Evolutionary conservation across 2,329 filamentous ascomycete genomes (phyloP), one percentile per base, ranked within the genome.

Genomic region (Beauveria sp.): DNA sequence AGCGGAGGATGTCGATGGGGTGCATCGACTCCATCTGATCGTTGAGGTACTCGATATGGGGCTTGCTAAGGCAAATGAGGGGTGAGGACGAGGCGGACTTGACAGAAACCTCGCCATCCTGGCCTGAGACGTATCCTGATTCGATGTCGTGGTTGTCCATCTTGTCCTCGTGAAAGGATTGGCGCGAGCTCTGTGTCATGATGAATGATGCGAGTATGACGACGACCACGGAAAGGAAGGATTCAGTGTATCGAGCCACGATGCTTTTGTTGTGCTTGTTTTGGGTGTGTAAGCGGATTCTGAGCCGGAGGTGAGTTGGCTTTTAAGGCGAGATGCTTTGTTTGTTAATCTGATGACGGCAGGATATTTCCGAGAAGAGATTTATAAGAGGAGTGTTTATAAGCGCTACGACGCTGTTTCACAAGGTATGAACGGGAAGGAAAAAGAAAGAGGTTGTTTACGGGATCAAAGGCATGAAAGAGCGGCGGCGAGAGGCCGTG

Each of bases 41-140:
- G 81, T 99, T 99, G 73, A 99, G 83, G 75, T 93, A 93, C 69
- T 90, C 88, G 67, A 97, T 81, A 75, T 99, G 93, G 65, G 88
- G 84, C 73, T 89, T 89, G 66, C 91, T 93, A 79, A 99, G 91
- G 75, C 88, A 86, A 69, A 97, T 82, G 63, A 90, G 84, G 16
- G 92, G 89, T 22, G 93, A 80, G 66, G 44, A n/a, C 44, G 65
- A 71, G 40, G 70, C 68, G 48, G 68, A 47, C 52, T 69, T 46
- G 67, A 69, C 46, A 70, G 73, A 69, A n/a, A 71, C 71, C 65
- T 74, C 75, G 65, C 75, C 74, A 52, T 75, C 76, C 58, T 74
- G 70, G 50, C 70, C 74, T n/a, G 80, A 87, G 70, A 86, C 90
- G 78, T 97, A 97, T 65, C 93, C 93, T 41, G 93, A 97, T 76